Evolutionary conservation across 83 land plant genomes (phyloP).

Genomic region (Thuja plicata): DNA sequence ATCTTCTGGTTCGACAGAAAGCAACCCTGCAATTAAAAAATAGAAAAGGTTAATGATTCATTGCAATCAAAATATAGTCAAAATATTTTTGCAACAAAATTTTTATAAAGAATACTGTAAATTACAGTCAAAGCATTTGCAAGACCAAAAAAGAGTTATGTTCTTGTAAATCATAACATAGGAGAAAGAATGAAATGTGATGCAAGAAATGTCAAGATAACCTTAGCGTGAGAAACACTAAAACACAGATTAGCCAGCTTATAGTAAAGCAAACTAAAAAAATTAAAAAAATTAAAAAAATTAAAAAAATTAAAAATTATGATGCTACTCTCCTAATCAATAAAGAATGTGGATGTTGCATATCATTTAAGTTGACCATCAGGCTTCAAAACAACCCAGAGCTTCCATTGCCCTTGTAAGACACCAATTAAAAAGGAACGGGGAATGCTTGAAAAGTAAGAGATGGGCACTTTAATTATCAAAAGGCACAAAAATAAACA

Average conservation of each 20-base stretch:
- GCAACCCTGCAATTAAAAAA: conserved; percentile 36
- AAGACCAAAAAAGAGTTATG: background rate
- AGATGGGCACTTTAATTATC: background rate
- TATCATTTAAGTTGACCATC: background rate
- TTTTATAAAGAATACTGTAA: background rate
- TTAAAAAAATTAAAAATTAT: background rate
- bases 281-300: background rate
- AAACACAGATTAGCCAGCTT: background rate
- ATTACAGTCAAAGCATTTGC: background rate
- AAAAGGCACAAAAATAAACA: background rate
- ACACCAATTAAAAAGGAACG: background rate
- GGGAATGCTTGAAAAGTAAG: background rate
- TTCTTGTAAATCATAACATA: background rate
- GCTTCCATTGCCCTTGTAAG: background rate
- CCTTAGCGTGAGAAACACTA: background rate
- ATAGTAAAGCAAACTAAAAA: background rate
- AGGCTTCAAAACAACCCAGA: background rate
- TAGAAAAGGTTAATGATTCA: background rate
- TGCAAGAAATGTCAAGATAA: background rate
- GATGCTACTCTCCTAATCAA: background rate
- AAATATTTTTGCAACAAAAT: background rate
- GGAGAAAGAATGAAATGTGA: background rate
- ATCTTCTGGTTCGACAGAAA: conserved; percentile 38
- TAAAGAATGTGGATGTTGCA: background rate
- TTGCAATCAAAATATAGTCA: background rate